Percentiles rank a stretch among this genome's conserved stretches.
Conservation (phyloP, 1,284 basidiomycete genomes). For the Malassezia equina region DNA sequence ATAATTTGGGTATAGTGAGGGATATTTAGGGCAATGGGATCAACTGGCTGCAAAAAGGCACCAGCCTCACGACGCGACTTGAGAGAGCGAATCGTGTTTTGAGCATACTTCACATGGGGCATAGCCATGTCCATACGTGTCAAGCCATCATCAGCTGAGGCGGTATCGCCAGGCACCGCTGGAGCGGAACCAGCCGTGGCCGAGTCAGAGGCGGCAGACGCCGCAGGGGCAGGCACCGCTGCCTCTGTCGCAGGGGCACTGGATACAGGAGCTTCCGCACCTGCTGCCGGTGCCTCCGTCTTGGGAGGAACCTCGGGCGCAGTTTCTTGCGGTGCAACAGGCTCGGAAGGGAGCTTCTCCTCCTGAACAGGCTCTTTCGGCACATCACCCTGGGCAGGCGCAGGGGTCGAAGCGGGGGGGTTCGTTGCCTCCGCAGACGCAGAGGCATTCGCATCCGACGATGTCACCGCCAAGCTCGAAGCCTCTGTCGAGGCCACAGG, state of each 20-base stretch:
- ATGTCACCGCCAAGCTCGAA: background rate
- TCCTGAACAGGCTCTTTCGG: background rate
- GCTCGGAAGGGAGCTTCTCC: background rate
- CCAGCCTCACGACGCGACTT: conserved; percentile 75
- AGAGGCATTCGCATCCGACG: background rate
- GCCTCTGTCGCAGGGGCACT: background rate
- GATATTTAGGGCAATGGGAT: conserved; percentile 75
- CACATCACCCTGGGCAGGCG: background rate
- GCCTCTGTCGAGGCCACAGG: background rate
- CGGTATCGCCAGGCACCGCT: background rate
- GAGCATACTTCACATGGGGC: conserved; percentile 70
- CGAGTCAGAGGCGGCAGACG: background rate
- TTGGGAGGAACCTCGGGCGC: background rate
- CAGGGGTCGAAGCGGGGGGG: background rate
- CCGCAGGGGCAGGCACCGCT: background rate
- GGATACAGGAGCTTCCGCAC: background rate
- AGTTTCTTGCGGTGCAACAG: background rate
- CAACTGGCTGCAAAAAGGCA: conserved; percentile 79
- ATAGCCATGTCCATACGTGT: conserved; percentile 22
- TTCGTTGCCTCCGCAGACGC: background rate
- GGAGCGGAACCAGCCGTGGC: background rate
- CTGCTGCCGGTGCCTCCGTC: background rate
- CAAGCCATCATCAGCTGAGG: background rate
- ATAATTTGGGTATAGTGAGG: conserved; percentile 83
- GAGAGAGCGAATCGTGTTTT: conserved; percentile 67